Base-by-base conservation (phyloP, 2,329 filamentous ascomycete species). In the Colletotrichum cereale region DNA sequence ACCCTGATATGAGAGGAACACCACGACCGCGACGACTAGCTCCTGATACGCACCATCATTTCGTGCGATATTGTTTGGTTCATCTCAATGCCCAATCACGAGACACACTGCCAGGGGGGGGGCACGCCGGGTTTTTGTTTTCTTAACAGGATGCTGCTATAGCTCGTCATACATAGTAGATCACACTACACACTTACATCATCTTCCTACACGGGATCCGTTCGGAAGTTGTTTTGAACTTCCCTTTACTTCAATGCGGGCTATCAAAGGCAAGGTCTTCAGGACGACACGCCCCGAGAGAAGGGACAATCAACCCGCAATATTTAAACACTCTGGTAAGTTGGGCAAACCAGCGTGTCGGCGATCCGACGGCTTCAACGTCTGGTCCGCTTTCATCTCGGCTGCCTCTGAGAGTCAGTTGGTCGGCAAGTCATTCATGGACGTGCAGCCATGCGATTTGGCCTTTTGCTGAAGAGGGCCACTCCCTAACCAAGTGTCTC, bases 1-100 rank as follows among this genome's bases (percentile, higher is more conserved):
- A 68, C 38, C 4, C 26, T 38, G 24, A 53, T 53, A 68, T 63
- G 64, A 67, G 55, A 52, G 64, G 34, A 63, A 50, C 26, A 26
- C 47, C 31, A 26, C 42, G 48, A 62, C 44, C 26, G 29, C 55
- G 40, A 47, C 58, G 50, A 36, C 65, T 31, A 29, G 52, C 26
- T 68, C 64, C 65, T 71, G 64, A 58, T 68, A 58, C 68, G 68
- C 50, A 52, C 40, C 65, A 47, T 68, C 68, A 71, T 71, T 71
- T 71, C 68, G 52, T 63, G 57, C 42, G 68, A 71, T 68, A 67
- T 71, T 71, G 58, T 71, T 68, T 58, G 52, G 65, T 38, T 53
- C 40, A 34, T 36, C 24, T 21, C 34, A 24, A 44, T 34, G 21
- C 42, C 68, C 65, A 71, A 71, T 68, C 44, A 71, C 26, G 31